phyloP scores from a whole-genome alignment of 257 asterid species.

The Solanum peruvianum region DNA sequence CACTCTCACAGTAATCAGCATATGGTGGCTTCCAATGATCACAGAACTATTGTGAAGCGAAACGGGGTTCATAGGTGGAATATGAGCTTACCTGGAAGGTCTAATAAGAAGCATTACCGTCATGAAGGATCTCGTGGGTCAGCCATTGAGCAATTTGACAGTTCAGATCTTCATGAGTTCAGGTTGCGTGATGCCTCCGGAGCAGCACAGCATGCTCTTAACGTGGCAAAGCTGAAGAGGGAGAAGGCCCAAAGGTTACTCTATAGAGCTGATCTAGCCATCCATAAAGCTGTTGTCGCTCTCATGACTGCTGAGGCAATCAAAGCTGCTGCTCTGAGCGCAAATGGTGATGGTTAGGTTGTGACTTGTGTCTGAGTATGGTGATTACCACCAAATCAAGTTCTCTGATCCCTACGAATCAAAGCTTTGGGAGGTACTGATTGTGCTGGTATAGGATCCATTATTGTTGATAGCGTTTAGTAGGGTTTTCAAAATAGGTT shows the following conservation, averaged over 20 bases:
- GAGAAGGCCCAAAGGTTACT: conserved; percentile 66
- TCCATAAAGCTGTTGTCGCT: conserved; percentile 75
- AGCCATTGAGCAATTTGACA: conserved; percentile 23
- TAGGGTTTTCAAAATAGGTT: conserved; percentile 18
- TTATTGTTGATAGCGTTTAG: conserved; percentile 12
- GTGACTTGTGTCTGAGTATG: conserved; percentile 1
- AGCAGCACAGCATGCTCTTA: conserved; percentile 50
- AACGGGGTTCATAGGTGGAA: conserved; percentile 51
- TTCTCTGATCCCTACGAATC: conserved; percentile 4
- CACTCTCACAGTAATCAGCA: conserved; percentile 28
- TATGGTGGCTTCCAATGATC: conserved; percentile 21
- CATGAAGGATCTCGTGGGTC: conserved; percentile 26
- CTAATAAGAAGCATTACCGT: conserved; percentile 28
- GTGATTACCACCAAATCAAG: conserved; percentile 2
- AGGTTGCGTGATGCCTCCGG: conserved; percentile 57
- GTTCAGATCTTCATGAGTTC: conserved; percentile 49
- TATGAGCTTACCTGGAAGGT: conserved; percentile 36
- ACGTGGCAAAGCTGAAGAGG: conserved; percentile 72
- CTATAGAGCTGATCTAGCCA: conserved; percentile 57
- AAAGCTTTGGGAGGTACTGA: background rate
- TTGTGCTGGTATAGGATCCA: background rate
- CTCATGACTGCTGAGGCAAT: conserved; percentile 77
- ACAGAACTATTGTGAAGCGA: conserved; percentile 31
- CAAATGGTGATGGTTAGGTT: conserved; percentile 18
- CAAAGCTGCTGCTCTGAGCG: conserved; percentile 32